Evolutionary conservation across 75 land plant genomes (phyloP), one percentile per base, ranked within the genome.

Genomic region (Azolla pinnata): DNA sequence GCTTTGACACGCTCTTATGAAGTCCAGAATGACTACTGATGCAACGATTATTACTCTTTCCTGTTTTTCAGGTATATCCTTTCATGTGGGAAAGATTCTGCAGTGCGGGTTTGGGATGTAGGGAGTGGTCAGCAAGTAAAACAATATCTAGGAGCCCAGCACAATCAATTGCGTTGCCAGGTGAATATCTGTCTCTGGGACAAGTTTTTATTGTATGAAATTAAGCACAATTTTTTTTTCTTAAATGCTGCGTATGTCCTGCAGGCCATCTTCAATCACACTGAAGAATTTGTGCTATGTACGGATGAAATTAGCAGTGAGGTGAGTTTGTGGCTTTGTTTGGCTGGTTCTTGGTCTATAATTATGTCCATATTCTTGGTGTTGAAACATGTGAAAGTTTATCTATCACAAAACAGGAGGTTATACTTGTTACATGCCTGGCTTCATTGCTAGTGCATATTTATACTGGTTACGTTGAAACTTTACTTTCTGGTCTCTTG

Each of bases 31-130:
- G n/a, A n/a, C n/a, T n/a, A n/a, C n/a, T n/a, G n/a, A n/a, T n/a
- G n/a, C n/a, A n/a, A n/a, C n/a, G n/a, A n/a, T n/a, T n/a, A n/a
- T n/a, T n/a, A n/a, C n/a, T n/a, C n/a, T n/a, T n/a, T n/a, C n/a
- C n/a, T n/a, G n/a, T n/a, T n/a, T n/a, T n/a, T n/a, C 68, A 89
- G 96, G 80, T 89, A 65, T 74, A 67, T 89, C 52, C 90, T 89
- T 44, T 89, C 96, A 42, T 86, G 83, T 66, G 96, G 96, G 14
- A 89, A 89, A 75, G 96, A 89, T 58, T 86, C 90, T 21, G 57
- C 75, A 8, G 81, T 80, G 31, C 75, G 81, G 47, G 67, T 89
- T 26, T 89, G 96, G 96, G 96, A 89, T 31, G 83, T 86, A 25
- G 78, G 90, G 29, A 75, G 84, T 47, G 96, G 96, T 16, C 80